Conservation (phyloP, 139 green algal genomes). For the Tetraselmis chui region DNA sequence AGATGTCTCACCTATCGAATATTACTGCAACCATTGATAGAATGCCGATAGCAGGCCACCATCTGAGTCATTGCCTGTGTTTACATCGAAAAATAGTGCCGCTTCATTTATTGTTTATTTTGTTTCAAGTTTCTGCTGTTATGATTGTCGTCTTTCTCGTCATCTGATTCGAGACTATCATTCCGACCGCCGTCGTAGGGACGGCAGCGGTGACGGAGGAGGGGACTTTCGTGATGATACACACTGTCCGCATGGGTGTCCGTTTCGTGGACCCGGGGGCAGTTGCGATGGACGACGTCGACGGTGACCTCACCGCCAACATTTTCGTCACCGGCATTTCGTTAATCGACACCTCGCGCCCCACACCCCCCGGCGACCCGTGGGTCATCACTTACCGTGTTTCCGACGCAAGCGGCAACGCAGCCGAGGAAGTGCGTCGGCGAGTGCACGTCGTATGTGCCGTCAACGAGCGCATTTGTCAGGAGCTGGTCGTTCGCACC, state of each 20-base stretch:
- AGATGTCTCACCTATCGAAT: no score
- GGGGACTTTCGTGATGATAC: neutral
- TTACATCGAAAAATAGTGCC: no score
- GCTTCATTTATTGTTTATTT: no score
- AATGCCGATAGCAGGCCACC: no score
- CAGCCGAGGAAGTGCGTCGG: neutral
- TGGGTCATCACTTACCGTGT: neutral
- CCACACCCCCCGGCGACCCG: neutral
- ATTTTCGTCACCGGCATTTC: neutral
- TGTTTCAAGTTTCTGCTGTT: no score
- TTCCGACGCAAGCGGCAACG: neutral
- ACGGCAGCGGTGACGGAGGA: neutral
- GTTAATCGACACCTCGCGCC: neutral
- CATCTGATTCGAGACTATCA: no score
- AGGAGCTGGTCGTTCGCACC: neutral
- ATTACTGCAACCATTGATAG: no score
- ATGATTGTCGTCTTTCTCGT: no score
- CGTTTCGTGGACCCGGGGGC: neutral
- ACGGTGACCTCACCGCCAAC: neutral
- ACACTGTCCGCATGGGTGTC: neutral
- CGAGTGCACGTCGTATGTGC: neutral
- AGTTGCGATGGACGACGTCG: neutral
- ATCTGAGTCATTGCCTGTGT: no score
- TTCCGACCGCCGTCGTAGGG: no score
- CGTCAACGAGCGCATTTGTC: neutral